Percentiles rank a stretch among this genome's conserved stretches.
phyloP scores from a whole-genome alignment of 768 basidiomycete genomes.

The Thelephora aurantiotincta region DNA sequence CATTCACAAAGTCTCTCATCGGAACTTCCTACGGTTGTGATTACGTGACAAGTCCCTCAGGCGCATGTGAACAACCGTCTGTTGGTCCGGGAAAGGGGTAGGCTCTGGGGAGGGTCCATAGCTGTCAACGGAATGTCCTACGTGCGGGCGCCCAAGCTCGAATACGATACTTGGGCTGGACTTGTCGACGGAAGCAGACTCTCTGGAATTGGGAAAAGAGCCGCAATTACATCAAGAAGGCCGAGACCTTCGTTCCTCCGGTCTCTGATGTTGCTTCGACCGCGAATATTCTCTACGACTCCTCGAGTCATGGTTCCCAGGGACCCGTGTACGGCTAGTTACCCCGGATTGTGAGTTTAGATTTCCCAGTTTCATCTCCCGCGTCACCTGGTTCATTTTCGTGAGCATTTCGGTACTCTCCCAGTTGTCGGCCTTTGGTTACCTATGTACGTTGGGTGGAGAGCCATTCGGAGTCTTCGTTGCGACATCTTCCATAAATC shows the following conservation, averaged over 20 bases:
- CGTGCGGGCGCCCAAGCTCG: conserved; percentile 34
- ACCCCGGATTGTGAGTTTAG: too few relatives aligned
- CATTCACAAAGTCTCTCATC: conserved; percentile 38
- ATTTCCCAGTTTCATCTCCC: too few relatives aligned
- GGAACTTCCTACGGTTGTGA: conserved; percentile 39
- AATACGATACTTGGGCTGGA: conserved; percentile 31
- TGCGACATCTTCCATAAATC: conserved; percentile 46
- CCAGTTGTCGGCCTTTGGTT: too few relatives aligned
- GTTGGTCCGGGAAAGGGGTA: conserved; percentile 47
- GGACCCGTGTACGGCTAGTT: too few relatives aligned
- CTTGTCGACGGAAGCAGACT: conserved; percentile 25
- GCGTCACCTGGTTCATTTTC: too few relatives aligned
- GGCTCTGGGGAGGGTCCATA: conserved; percentile 53
- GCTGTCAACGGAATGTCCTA: conserved; percentile 61
- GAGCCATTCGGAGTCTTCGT: conserved; percentile 36
- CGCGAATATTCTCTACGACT: conserved; percentile 31
- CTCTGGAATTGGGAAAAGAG: conserved; percentile 35
- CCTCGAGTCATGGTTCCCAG: conserved; percentile 36
- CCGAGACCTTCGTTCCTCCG: conserved; percentile 46
- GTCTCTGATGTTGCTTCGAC: conserved; percentile 20
- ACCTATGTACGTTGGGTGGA: conserved; percentile 30
- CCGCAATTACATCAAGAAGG: conserved; percentile 29
- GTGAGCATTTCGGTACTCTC: too few relatives aligned
- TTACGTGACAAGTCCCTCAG: conserved; percentile 36
- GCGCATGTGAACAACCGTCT: conserved; percentile 25